Conservation (phyloP, 805 yeast species). For the Wickerhamiella azymoides region DNA sequence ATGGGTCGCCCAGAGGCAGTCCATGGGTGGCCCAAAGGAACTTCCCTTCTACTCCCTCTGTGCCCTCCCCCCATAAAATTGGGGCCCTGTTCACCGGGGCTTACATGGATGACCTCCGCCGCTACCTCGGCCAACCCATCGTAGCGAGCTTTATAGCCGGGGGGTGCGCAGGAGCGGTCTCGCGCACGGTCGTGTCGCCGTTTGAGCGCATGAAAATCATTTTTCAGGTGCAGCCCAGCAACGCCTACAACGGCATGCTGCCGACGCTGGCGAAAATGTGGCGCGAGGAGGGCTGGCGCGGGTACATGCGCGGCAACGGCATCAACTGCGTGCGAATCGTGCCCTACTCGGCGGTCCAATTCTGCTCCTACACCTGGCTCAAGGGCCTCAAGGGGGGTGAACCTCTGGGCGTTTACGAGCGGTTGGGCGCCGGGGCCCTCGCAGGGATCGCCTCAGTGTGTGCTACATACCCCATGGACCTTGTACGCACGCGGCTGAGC, state of each 20-base stretch:
- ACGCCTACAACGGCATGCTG: slow-evolving; percentile 49
- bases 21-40: too few species aligned
- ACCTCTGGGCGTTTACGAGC: slow-evolving; percentile 30
- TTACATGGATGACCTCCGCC: neutral
- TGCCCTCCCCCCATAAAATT: too few species aligned
- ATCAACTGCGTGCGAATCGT: slow-evolving; percentile 79
- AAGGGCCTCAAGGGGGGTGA: slow-evolving; percentile 33
- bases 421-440: slow-evolving; percentile 61
- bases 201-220: slow-evolving; percentile 87
- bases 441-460: slow-evolving; percentile 73
- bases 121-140: slow-evolving; percentile 21
- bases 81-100: too few species aligned
- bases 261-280: slow-evolving; percentile 67
- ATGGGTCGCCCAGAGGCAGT: too few species aligned
- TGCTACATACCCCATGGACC: slow-evolving; percentile 83
- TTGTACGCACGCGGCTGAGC: slow-evolving; percentile 78
- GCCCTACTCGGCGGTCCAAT: slow-evolving; percentile 92
- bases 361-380: slow-evolving; percentile 56
- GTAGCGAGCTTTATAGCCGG: slow-evolving; percentile 83
- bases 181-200: slow-evolving; percentile 88
- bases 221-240: slow-evolving; percentile 72
- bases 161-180: slow-evolving; percentile 90
- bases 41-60: too few species aligned
- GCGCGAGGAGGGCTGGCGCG: slow-evolving; percentile 82
- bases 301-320: slow-evolving; percentile 82